These are phyloP conservation scores for Luvunga scandens DNA, from an alignment of 345 rosid genomes.

Conservation along the genomic window DNA sequence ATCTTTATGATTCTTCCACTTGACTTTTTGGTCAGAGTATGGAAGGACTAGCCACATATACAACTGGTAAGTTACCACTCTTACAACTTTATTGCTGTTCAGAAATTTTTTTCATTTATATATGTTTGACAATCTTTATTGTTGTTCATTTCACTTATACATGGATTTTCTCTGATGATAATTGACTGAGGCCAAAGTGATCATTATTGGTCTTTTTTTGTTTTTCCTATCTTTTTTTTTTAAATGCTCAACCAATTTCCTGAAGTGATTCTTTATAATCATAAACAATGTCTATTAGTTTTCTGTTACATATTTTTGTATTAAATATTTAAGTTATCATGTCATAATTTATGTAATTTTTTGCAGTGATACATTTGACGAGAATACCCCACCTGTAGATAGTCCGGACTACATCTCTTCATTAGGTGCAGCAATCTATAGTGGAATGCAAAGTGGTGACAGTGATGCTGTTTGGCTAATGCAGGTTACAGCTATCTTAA, in stretches of 20 bases:
- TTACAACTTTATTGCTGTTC: not conserved
- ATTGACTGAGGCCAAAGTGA: not conserved
- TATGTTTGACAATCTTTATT: not conserved
- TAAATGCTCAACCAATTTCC: not conserved
- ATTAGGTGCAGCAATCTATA: slow-evolving; percentile 65
- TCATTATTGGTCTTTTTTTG: not conserved
- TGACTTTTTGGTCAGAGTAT: slow-evolving; percentile 45
- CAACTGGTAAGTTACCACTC: slow-evolving; percentile 50
- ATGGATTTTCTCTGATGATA: not conserved
- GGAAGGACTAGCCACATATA: slow-evolving; percentile 65
- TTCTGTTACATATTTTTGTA: not conserved
- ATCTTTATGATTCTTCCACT: slow-evolving; percentile 6
- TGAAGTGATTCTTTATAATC: not conserved
- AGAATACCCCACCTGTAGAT: slow-evolving; percentile 73
- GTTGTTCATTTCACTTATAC: slow-evolving; percentile 1
- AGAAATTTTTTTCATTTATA: not conserved
- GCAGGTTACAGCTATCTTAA: slow-evolving; percentile 34
- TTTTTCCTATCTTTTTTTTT: too few species aligned
- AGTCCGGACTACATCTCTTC: slow-evolving; percentile 64
- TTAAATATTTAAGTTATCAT: not conserved
- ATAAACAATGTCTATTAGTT: not conserved
- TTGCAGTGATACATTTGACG: slow-evolving; percentile 74
- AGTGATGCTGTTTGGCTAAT: slow-evolving; percentile 68
- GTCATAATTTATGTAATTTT: slow-evolving; percentile 12
- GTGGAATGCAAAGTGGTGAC: slow-evolving; percentile 68